A percentile compares a stretch with the other conserved stretches of the same genome.
phyloP scores from a whole-genome alignment of 2,329 filamentous ascomycete species.

The Microcyclospora tardicrescens region DNA sequence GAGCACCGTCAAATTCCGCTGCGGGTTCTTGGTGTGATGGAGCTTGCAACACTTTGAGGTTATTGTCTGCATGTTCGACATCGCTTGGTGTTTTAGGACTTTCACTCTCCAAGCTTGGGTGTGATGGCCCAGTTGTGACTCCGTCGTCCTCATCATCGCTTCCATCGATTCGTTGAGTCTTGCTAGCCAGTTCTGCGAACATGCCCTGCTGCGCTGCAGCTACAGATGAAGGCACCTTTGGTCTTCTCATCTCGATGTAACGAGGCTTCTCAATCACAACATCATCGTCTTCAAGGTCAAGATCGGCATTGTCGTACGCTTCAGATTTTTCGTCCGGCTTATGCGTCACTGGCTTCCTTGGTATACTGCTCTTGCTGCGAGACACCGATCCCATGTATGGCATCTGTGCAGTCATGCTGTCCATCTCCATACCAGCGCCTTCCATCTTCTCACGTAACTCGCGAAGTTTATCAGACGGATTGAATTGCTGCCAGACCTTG shows the following conservation, averaged over 20 bases:
- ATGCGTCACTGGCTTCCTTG: conserved; percentile 25
- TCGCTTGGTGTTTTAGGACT: conserved; percentile 56
- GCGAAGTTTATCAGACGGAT: conserved; percentile 81
- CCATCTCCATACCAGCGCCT: conserved; percentile 32
- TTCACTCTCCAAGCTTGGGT: conserved; percentile 60
- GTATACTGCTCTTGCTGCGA: conserved; percentile 27
- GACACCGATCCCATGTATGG: conserved; percentile 47
- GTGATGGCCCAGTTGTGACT: conserved; percentile 60
- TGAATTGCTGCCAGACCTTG: conserved; percentile 70
- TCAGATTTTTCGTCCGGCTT: conserved; percentile 37
- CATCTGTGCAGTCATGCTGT: conserved; percentile 41
- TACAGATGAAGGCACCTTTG: conserved; percentile 49
- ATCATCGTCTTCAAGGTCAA: conserved; percentile 40
- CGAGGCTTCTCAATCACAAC: conserved; percentile 66
- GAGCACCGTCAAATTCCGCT: conserved; percentile 13
- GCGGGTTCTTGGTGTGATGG: conserved; percentile 14
- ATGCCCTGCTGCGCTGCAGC: conserved; percentile 44
- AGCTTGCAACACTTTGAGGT: conserved; percentile 23
- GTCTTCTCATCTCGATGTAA: conserved; percentile 65
- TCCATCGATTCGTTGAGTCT: conserved; percentile 57
- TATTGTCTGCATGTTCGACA: conserved; percentile 31
- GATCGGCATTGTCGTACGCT: conserved; percentile 28
- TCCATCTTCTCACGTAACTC: conserved; percentile 95
- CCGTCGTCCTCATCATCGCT: conserved; percentile 62
- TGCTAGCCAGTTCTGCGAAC: conserved; percentile 58